phyloP scores from a whole-genome alignment of 2,329 filamentous ascomycete species.

The Bertia moriformis region DNA sequence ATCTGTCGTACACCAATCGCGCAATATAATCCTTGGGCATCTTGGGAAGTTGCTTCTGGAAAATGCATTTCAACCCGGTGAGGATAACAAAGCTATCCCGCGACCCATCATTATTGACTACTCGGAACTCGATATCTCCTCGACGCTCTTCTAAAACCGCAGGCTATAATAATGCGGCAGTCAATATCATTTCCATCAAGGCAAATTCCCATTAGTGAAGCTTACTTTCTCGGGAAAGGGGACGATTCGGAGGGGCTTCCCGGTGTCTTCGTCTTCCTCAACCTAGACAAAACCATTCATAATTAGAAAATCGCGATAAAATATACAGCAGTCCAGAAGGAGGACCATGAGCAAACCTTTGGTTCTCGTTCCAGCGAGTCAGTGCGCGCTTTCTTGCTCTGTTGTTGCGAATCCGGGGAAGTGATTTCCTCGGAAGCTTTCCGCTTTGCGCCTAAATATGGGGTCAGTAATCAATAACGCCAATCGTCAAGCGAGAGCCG shows the following conservation, averaged over 20 bases:
- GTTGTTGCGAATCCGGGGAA: slow-evolving; percentile 20
- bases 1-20: slow-evolving; percentile 89
- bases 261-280: slow-evolving; percentile 33
- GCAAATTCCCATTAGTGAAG: slow-evolving; percentile 1
- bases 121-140: slow-evolving; percentile 89
- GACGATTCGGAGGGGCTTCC: slow-evolving; percentile 48
- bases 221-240: slow-evolving; percentile 78
- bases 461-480: background rate
- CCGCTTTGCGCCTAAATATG: slow-evolving; percentile 18
- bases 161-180: slow-evolving; percentile 30
- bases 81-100: slow-evolving; percentile 85
- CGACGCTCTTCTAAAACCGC: slow-evolving; percentile 86
- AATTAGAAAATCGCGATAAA: background rate
- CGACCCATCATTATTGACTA: slow-evolving; percentile 89
- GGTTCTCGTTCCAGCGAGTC: slow-evolving; percentile 21
- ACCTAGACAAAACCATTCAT: background rate
- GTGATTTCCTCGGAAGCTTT: slow-evolving; percentile 31
- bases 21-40: slow-evolving; percentile 99
- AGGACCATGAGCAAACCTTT: background rate
- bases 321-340: no score
- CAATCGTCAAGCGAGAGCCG: background rate
- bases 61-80: slow-evolving; percentile 91
- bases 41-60: slow-evolving; percentile 94
- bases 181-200: slow-evolving; percentile 1
- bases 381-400: slow-evolving; percentile 30